Evolutionary conservation across 2,329 filamentous ascomycete species (phyloP).

Genomic region (Penicillium occitanis): DNA sequence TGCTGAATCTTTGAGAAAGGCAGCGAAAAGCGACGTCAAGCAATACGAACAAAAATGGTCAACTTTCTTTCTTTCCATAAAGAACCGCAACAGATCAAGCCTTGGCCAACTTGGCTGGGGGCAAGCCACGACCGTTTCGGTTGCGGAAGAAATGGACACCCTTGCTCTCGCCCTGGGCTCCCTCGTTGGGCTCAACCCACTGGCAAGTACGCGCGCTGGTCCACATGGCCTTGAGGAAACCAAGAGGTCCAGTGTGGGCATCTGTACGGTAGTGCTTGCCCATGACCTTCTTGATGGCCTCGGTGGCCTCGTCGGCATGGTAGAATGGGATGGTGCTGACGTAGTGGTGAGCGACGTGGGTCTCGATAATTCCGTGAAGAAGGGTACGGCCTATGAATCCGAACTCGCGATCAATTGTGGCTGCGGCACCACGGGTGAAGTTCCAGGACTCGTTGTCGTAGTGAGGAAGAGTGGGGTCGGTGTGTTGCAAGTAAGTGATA

Average conservation of each 20-base stretch:
- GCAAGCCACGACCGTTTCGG: constrained; percentile 76
- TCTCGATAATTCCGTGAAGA: constrained; percentile 95
- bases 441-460: constrained; percentile 86
- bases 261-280: constrained; percentile 91
- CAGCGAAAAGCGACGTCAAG: not conserved
- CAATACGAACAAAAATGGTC: not conserved
- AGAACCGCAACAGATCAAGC: not conserved
- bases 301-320: constrained; percentile 88
- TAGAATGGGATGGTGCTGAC: constrained; percentile 96
- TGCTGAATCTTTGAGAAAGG: not conserved
- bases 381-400: constrained; percentile 90
- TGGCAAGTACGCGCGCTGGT: constrained; percentile 82
- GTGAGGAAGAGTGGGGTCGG: constrained; percentile 89
- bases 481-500: constrained; percentile 97
- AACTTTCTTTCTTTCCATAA: too few species aligned
- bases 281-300: constrained; percentile 94
- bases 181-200: constrained; percentile 92
- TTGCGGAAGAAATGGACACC: constrained; percentile 94
- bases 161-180: constrained; percentile 75
- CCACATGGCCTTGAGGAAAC: constrained; percentile 84
- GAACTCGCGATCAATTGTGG: constrained; percentile 95
- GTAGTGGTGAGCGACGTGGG: constrained; percentile 97
- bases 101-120: constrained; percentile 47
- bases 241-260: constrained; percentile 69
- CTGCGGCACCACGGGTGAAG: constrained; percentile 88